Percentiles rank a stretch among this genome's conserved stretches.
Evolutionary conservation across 257 asterid species (phyloP).

Genomic region (Craterostigma plantagineum): DNA sequence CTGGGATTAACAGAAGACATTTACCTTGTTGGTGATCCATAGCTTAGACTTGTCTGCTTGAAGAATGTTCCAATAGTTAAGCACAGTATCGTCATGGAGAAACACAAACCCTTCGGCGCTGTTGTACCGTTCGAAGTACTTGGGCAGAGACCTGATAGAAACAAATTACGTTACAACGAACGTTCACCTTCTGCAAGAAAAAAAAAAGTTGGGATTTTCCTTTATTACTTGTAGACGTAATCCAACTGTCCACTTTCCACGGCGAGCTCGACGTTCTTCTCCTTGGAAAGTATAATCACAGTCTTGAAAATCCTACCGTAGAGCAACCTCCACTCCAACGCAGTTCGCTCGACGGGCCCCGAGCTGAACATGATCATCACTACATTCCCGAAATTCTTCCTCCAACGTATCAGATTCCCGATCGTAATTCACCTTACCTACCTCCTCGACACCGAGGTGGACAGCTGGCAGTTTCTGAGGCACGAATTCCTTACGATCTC

Average conservation of each 20-base stretch:
- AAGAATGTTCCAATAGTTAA: slow-evolving; percentile 89
- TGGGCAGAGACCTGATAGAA: slow-evolving; percentile 49
- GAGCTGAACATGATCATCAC: slow-evolving; percentile 79
- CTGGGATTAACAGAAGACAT: too few relatives aligned
- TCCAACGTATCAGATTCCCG: slow-evolving; percentile 77
- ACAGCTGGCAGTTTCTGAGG: slow-evolving; percentile 89
- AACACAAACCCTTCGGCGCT: slow-evolving; percentile 90
- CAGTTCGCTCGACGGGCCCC: slow-evolving; percentile 93
- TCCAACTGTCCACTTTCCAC: slow-evolving; percentile 72
- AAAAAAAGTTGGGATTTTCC: not conserved
- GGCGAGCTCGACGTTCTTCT: slow-evolving; percentile 71
- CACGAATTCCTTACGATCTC: slow-evolving; percentile 74
- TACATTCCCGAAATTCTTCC: slow-evolving; percentile 81
- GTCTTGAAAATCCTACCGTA: slow-evolving; percentile 97
- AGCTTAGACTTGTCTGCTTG: slow-evolving; percentile 78
- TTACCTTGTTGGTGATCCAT: slow-evolving; percentile 93
- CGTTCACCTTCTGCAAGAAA: too few relatives aligned
- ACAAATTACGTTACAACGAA: not conserved
- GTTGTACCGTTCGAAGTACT: slow-evolving; percentile 38
- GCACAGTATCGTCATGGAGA: slow-evolving; percentile 75
- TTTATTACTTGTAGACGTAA: slow-evolving; percentile 61
- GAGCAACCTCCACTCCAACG: slow-evolving; percentile 91
- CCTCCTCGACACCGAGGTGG: slow-evolving; percentile 90
- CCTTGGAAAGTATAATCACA: slow-evolving; percentile 55
- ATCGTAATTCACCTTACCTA: slow-evolving; percentile 80